A percentile compares a stretch with the other conserved stretches of the same genome.
phyloP scores from a whole-genome alignment of 2,329 filamentous ascomycete species.

The Tolypocladium tropicale region DNA sequence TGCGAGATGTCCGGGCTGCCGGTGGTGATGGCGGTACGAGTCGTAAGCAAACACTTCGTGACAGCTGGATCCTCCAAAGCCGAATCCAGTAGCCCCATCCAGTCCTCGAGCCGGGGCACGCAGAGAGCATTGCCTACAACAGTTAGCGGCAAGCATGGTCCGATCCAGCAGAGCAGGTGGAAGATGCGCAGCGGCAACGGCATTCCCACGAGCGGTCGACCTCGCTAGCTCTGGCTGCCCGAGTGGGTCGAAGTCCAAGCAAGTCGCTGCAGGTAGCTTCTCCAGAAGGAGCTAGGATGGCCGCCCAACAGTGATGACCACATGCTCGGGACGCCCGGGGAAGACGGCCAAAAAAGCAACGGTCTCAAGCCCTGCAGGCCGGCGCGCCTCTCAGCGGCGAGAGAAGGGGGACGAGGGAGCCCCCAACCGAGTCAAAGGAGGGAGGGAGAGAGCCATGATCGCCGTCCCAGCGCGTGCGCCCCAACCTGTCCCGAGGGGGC shows the following conservation, averaged over 20 bases:
- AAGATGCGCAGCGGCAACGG: constrained; percentile 7
- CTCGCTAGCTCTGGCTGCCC: constrained; percentile 1
- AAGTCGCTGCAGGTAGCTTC: constrained; percentile 1
- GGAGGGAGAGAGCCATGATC: neutral
- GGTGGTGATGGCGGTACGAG: neutral
- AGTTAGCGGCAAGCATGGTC: constrained; percentile 2
- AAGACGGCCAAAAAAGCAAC: constrained; percentile 4
- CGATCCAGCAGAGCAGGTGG: constrained; percentile 7
- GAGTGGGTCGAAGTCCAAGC: constrained; percentile 5
- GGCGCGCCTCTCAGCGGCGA: neutral
- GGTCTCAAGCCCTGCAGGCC: constrained; percentile 2
- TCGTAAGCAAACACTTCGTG: neutral
- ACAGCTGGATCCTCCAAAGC: neutral
- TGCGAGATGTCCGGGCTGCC: neutral
- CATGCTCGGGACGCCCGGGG: constrained; percentile 1
- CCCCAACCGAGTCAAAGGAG: neutral
- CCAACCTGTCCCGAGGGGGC: neutral
- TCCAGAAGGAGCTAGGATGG: constrained; percentile 1
- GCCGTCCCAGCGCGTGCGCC: neutral
- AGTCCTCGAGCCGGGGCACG: neutral
- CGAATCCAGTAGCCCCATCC: neutral
- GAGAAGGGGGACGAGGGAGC: neutral
- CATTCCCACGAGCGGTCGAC: constrained; percentile 9
- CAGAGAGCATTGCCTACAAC: neutral
- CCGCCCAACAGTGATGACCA: constrained; percentile 3